These are phyloP conservation scores for Hericium rajendrae DNA, from an alignment of 768 basidiomycete genomes.

Conservation along the genomic window DNA sequence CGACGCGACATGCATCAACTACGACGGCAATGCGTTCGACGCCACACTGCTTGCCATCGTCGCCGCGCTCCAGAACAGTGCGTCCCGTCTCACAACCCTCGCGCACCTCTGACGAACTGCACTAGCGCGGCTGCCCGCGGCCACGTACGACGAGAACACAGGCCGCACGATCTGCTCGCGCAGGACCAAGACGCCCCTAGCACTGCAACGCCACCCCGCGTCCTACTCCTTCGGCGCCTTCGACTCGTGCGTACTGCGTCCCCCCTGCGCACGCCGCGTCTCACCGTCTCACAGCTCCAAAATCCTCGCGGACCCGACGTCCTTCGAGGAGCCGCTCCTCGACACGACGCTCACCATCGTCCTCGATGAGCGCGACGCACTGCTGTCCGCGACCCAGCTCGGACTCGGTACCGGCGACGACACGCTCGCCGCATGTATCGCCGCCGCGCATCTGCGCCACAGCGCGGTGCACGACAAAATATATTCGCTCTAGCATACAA, in stretches of 20 bases:
- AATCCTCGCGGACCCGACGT: conserved; percentile 73
- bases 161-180: conserved; percentile 55
- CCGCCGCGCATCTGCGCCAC: conserved; percentile 22
- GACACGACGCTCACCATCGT: conserved; percentile 61
- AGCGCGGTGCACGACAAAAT: background rate
- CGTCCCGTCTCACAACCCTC: conserved; percentile 19
- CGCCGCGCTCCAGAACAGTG: conserved; percentile 79
- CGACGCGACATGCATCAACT: conserved; percentile 93
- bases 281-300: conserved; percentile 33
- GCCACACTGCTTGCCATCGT: conserved; percentile 83
- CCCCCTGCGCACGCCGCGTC: background rate
- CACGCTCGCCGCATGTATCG: conserved; percentile 29
- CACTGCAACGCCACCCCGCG: conserved; percentile 34
- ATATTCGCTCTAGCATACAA: too few species aligned
- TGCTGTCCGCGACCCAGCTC: conserved; percentile 47
- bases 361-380: conserved; percentile 37
- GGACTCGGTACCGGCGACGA: conserved; percentile 37
- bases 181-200: conserved; percentile 33
- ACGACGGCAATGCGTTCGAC: conserved; percentile 93
- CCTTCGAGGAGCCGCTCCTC: conserved; percentile 85
- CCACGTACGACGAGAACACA: conserved; percentile 60
- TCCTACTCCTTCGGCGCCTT: conserved; percentile 74
- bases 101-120: background rate
- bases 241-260: conserved; percentile 44
- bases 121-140: conserved; percentile 61